Base-by-base conservation (phyloP, 2,329 filamentous ascomycete genomes). In the Bipolaris victoriae region DNA sequence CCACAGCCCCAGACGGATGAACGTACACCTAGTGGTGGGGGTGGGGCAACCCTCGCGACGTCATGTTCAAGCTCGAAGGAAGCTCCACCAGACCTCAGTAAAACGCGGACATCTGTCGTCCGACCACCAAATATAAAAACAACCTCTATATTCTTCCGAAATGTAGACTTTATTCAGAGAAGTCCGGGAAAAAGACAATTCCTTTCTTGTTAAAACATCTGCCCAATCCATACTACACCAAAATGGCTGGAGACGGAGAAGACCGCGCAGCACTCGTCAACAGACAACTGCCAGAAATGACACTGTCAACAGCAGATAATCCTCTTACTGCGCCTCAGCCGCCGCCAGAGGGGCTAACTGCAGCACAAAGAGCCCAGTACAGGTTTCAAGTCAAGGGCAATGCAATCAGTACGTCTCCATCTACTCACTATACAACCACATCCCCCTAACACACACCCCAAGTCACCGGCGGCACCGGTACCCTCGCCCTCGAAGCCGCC, bases 401-500 rank as follows among this genome's bases (percentile, higher is more conserved):
- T 64, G 80, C 80, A 24, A 79, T 85, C 49, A 76, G 81, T 82
- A 79, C 55, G 80, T 73, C 7, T 55, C 41, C 22, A 24, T 57
- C 41, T 29, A 20, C 20, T 20, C 20, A 20, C 46, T 41, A 22
- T 47, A 26, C 40, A 26, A 43, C 39, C 22, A 16, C 39, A 6
- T 22, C 50, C 18, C 16, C 24, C 49, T 9, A 51, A 35, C 22
- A 6, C n/a, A 7, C 1, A 5, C 10, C 9, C 18, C 24, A 35
- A 81, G 82, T 90, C 11, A 90, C 88, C 0, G 88, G 88, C 16
- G 88, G 88, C 31, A 83, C 86, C 13, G 89, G 89, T 3, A 86
- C 83, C 10, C 78, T 90, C 0, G 88, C 85, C 6, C 79, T 88
- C 7, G 79, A 81, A 53, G 81, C 83, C 26, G 83, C 83, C 1